Percentiles rank a stretch among this genome's conserved stretches.
These are phyloP conservation scores for Penicillium sp. DNA, from an alignment of 2,329 filamentous ascomycete species.

Conservation along the genomic window DNA sequence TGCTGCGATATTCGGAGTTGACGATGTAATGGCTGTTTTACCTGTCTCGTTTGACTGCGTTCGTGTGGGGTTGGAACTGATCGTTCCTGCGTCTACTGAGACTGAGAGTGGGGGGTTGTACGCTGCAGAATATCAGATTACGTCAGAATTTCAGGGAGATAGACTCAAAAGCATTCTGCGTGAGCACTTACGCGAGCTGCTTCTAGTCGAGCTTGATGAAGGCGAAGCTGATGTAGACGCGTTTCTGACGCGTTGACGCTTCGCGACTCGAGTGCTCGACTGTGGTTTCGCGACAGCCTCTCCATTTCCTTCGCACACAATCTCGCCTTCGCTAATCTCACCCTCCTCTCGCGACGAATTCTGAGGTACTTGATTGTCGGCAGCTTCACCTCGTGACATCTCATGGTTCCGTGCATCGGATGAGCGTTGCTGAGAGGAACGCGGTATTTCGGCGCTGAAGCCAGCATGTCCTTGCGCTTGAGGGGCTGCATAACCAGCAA, in stretches of 20 bases:
- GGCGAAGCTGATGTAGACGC: conserved; percentile 20
- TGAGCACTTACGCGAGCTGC: conserved; percentile 28
- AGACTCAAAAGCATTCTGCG: neutral
- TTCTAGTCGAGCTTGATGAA: conserved; percentile 20
- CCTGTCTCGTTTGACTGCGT: conserved; percentile 5
- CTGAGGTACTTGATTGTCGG: conserved; percentile 23
- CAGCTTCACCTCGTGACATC: neutral
- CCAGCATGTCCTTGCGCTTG: conserved; percentile 16
- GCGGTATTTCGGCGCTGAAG: conserved; percentile 7
- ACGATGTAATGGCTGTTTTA: neutral
- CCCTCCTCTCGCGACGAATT: conserved; percentile 61
- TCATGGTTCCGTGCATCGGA: conserved; percentile 1
- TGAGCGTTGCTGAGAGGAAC: neutral
- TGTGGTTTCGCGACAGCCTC: neutral
- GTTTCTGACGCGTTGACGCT: conserved; percentile 20
- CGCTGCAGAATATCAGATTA: conserved; percentile 24
- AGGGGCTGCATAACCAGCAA: conserved; percentile 19
- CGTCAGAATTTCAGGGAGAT: too few relatives aligned
- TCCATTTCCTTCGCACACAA: conserved; percentile 15
- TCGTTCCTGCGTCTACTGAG: conserved; percentile 14
- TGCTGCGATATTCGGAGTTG: conserved; percentile 20
- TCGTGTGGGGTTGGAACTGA: conserved; percentile 10
- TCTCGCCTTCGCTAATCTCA: conserved; percentile 66
- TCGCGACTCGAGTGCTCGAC: conserved; percentile 1
- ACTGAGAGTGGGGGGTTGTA: conserved; percentile 31